Percentiles rank a stretch among this genome's conserved stretches.
Conservation (phyloP, 352 stramenopile species). For the Phytophthora meadii region DNA sequence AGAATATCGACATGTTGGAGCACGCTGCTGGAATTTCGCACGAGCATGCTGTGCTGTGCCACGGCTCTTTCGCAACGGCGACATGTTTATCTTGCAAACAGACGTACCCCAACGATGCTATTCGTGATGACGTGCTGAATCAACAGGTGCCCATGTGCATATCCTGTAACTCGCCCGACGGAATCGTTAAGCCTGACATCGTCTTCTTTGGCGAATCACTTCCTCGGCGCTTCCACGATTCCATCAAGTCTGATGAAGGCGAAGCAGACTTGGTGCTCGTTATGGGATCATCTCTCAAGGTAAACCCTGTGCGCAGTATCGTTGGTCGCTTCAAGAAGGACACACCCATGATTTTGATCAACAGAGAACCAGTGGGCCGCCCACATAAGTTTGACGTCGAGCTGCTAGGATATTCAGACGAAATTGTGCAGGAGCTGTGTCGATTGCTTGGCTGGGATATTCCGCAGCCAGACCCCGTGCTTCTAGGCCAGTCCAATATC, state of each 20-base stretch:
- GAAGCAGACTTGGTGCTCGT: conserved; percentile 97
- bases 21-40: conserved; percentile 91
- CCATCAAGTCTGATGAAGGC: conserved; percentile 79
- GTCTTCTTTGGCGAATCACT: conserved; percentile 98
- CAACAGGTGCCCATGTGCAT: conserved; percentile 84
- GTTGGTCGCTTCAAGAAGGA: conserved; percentile 84
- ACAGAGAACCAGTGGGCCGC: conserved; percentile 81
- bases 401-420: conserved; percentile 83
- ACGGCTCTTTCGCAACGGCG: conserved; percentile 94
- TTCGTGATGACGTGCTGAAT: conserved; percentile 84
- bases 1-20: conserved; percentile 99
- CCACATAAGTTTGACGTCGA: conserved; percentile 89
- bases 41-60: conserved; percentile 93
- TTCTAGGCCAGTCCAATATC: conserved; percentile 73
- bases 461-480: conserved; percentile 67
- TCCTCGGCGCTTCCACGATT: conserved; percentile 89
- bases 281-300: conserved; percentile 98
- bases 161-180: conserved; percentile 71
- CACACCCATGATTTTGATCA: conserved; percentile 88
- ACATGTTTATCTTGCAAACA: conserved; percentile 92
- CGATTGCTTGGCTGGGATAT: conserved; percentile 81
- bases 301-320: conserved; percentile 94
- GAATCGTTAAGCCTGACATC: conserved; percentile 98
- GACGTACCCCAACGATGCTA: conserved; percentile 83
- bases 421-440: conserved; percentile 86